A percentile compares a stretch with the other conserved stretches of the same genome.
phyloP scores from a whole-genome alignment of 2,329 filamentous ascomycete genomes.

The Xylariaceae sp. region DNA sequence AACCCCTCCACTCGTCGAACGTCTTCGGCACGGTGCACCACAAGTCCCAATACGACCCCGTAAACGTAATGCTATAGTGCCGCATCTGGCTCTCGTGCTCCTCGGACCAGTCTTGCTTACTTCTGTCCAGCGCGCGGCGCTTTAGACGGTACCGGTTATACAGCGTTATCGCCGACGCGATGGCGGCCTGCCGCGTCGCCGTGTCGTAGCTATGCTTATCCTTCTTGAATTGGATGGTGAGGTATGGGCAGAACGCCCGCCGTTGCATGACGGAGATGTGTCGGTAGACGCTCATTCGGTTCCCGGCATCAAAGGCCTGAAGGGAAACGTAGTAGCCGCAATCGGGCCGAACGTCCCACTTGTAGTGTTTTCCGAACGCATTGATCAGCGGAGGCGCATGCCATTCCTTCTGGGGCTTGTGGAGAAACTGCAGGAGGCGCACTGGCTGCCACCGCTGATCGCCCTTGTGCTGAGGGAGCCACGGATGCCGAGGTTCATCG shows the following conservation, averaged over 20 bases:
- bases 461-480: neutral
- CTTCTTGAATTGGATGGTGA: conserved; percentile 8
- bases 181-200: neutral
- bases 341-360: conserved; percentile 11
- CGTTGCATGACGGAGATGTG: neutral
- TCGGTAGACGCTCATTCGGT: neutral
- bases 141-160: conserved; percentile 9
- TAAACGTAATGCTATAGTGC: conserved; percentile 5
- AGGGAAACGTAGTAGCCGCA: conserved; percentile 8
- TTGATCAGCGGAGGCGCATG: neutral
- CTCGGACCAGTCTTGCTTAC: neutral
- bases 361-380: neutral
- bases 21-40: conserved; percentile 9
- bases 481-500: neutral
- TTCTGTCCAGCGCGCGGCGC: neutral
- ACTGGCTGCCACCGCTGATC: neutral
- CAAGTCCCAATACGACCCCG: neutral
- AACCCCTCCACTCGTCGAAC: conserved; percentile 5
- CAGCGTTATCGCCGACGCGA: conserved; percentile 6
- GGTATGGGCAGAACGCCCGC: conserved; percentile 8
- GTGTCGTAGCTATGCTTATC: neutral
- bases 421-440: conserved; percentile 1
- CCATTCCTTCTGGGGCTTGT: neutral
- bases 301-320: neutral
- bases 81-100: conserved; percentile 4